phyloP scores from a whole-genome alignment of 345 rosid species.

The Aethionema arabicum region DNA sequence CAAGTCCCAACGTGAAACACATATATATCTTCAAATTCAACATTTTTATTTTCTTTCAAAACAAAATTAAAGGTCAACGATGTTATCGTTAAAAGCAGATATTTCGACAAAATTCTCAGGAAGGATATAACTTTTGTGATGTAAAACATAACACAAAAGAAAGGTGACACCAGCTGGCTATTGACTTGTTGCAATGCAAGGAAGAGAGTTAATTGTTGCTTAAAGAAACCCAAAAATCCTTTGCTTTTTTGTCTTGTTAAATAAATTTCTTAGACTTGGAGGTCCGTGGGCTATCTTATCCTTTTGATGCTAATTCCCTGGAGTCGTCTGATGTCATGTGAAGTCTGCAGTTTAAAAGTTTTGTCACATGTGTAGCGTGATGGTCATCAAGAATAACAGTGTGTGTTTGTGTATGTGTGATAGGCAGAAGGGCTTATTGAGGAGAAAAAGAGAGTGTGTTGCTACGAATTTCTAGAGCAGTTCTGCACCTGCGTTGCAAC shows the following conservation, averaged over 20 bases:
- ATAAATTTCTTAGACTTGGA: background rate
- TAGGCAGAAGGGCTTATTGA: slow-evolving; percentile 78
- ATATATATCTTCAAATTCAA: background rate
- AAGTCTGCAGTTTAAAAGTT: background rate
- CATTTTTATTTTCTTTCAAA: background rate
- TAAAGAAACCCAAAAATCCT: slow-evolving; percentile 8
- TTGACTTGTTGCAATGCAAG: too few relatives aligned
- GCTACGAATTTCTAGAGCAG: slow-evolving; percentile 58
- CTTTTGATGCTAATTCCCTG: too few relatives aligned
- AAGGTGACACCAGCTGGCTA: slow-evolving; percentile 31
- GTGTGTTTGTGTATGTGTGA: slow-evolving; percentile 13
- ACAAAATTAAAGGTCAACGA: slow-evolving; percentile 15
- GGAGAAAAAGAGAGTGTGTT: slow-evolving; percentile 58
- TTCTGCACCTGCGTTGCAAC: slow-evolving; percentile 47
- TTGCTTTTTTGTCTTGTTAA: background rate
- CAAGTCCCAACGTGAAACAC: slow-evolving; percentile 14
- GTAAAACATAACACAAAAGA: background rate
- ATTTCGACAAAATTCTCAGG: too few relatives aligned
- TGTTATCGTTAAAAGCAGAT: background rate
- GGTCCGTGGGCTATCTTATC: too few relatives aligned
- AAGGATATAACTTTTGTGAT: background rate
- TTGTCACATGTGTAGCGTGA: slow-evolving; percentile 10
- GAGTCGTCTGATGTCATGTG: too few relatives aligned
- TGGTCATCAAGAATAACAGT: background rate
- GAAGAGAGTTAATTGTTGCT: slow-evolving; percentile 17